Evolutionary conservation across 257 asterid species (phyloP).

Genomic region (Osmanthus fragrans): DNA sequence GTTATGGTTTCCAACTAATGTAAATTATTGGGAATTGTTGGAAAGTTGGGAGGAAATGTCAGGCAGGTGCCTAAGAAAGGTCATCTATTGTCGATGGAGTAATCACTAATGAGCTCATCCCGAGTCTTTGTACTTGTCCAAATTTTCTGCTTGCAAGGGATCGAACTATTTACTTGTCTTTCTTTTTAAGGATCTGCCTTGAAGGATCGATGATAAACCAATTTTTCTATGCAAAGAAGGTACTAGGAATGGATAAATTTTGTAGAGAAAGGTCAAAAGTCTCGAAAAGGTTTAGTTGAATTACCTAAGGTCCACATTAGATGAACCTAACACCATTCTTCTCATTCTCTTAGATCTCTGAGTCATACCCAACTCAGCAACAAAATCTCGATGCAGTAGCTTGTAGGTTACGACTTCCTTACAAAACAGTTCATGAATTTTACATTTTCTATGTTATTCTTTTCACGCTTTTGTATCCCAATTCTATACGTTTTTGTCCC

Average conservation of each 20-base stretch:
- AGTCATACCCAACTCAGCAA: slow-evolving; percentile 35
- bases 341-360: slow-evolving; percentile 9
- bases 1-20: no score
- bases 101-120: no score
- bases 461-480: slow-evolving; percentile 10
- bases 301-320: slow-evolving; percentile 23
- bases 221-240: neutral
- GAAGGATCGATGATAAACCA: no score
- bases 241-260: neutral
- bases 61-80: no score
- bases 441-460: neutral
- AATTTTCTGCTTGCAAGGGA: no score
- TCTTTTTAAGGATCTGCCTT: no score
- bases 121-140: no score
- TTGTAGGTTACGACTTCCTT: neutral
- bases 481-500: neutral
- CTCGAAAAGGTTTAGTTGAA: no score
- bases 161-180: no score
- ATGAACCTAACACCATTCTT: slow-evolving; percentile 33
- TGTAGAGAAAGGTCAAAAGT: neutral
- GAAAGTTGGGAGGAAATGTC: no score
- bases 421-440: neutral
- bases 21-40: no score
- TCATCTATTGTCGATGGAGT: no score
- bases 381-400: neutral